Evolutionary conservation across 139 green algal species (phyloP).

Genomic region (Picochlorum sp.): DNA sequence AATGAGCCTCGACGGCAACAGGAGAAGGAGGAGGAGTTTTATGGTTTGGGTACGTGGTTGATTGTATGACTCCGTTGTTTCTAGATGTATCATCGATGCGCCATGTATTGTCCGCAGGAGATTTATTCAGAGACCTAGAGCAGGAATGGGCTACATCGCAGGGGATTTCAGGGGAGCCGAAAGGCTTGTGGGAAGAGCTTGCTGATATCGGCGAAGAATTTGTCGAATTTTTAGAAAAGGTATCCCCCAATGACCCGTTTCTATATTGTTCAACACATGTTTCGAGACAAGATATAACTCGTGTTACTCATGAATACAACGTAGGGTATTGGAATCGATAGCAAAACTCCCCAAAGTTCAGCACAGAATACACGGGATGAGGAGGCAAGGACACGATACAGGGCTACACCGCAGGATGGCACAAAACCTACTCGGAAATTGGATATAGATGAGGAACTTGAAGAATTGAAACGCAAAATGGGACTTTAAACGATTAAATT

Average conservation of each 20-base stretch:
- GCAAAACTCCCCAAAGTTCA: background rate
- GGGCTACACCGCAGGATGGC: background rate
- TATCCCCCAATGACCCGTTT: background rate
- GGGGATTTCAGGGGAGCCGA: slow-evolving; percentile 2
- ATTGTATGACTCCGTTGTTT: too few species aligned
- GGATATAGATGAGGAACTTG: slow-evolving; percentile 35
- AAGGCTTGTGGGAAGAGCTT: slow-evolving; percentile 48
- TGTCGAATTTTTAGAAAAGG: slow-evolving; percentile 54
- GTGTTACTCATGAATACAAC: too few species aligned
- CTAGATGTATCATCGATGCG: background rate
- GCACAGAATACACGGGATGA: background rate
- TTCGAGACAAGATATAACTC: background rate
- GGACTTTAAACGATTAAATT: slow-evolving; percentile 13
- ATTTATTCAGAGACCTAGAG: slow-evolving; percentile 55
- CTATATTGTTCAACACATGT: slow-evolving; percentile 1
- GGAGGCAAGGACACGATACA: too few species aligned
- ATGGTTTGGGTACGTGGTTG: slow-evolving; percentile 21
- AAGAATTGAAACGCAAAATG: slow-evolving; percentile 40
- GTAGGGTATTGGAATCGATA: too few species aligned
- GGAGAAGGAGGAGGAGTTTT: slow-evolving; percentile 24
- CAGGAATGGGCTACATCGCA: slow-evolving; percentile 34
- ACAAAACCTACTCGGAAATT: slow-evolving; percentile 11
- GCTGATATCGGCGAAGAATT: slow-evolving; percentile 53
- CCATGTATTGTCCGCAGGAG: slow-evolving; percentile 23
- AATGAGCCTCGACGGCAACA: background rate